Conservation (phyloP, 139 green algal genomes). For the Yamagishiella unicocca region DNA sequence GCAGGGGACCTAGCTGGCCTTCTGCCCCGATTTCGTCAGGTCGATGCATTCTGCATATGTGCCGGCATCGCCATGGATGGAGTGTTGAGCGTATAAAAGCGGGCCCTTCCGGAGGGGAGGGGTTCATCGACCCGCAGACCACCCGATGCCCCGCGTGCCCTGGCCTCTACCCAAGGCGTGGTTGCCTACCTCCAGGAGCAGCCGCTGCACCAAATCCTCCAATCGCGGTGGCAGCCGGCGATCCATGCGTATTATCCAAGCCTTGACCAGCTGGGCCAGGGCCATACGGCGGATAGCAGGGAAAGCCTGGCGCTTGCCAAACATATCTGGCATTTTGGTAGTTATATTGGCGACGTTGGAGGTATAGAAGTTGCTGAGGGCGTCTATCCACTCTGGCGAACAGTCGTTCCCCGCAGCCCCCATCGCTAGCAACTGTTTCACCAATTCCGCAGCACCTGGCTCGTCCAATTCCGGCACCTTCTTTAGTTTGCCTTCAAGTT, state of each 20-base stretch:
- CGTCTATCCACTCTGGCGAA: neutral
- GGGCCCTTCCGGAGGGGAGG: too few relatives aligned
- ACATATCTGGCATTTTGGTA: neutral
- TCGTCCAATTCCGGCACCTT: slow-evolving; percentile 10
- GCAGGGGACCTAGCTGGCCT: too few relatives aligned
- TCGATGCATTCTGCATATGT: too few relatives aligned
- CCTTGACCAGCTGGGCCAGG: slow-evolving; percentile 30
- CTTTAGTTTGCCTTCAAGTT: neutral
- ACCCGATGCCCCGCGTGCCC: too few relatives aligned
- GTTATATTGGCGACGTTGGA: slow-evolving; percentile 20
- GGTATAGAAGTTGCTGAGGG: neutral
- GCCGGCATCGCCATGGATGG: too few relatives aligned
- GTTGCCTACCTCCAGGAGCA: slow-evolving; percentile 26
- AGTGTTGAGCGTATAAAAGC: too few relatives aligned
- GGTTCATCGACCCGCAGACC: too few relatives aligned
- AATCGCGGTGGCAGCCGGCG: neutral
- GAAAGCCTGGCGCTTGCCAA: slow-evolving; percentile 10
- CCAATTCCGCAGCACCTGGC: slow-evolving; percentile 8
- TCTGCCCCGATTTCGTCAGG: too few relatives aligned
- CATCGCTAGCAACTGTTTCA: neutral
- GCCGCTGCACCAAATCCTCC: neutral
- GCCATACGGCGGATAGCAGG: slow-evolving; percentile 19
- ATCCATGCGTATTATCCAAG: slow-evolving; percentile 22
- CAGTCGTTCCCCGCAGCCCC: neutral
- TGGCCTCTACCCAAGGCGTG: too few relatives aligned